These are phyloP conservation scores for Fusarium sp. DNA, from an alignment of 2,329 filamentous ascomycete genomes.

Conservation along the genomic window DNA sequence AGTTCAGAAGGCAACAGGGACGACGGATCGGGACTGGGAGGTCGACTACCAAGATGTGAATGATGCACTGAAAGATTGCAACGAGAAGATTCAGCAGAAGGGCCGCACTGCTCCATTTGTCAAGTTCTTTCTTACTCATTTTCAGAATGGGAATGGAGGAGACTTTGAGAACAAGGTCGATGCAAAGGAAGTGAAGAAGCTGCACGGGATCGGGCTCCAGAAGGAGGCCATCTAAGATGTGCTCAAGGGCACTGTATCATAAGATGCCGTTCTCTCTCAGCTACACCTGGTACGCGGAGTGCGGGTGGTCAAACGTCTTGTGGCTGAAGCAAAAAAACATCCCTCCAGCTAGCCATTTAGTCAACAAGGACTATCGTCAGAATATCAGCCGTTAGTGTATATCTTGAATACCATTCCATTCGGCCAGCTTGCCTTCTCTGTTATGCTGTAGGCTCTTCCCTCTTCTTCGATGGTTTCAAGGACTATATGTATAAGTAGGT, in stretches of 20 bases:
- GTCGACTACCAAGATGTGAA: conserved; percentile 1
- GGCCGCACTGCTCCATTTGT: background rate
- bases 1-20: conserved; percentile 6
- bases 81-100: conserved; percentile 2
- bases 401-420: too few species aligned
- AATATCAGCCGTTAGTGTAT: background rate
- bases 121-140: conserved; percentile 31
- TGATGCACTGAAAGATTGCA: conserved; percentile 3
- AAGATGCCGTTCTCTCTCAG: background rate
- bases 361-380: too few species aligned
- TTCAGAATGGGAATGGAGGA: background rate
- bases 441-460: background rate
- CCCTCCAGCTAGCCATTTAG: background rate
- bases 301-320: background rate
- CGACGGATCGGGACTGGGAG: conserved; percentile 12
- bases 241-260: background rate
- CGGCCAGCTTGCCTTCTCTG: background rate
- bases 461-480: background rate
- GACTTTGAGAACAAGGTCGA: conserved; percentile 22
- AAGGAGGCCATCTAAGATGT: conserved; percentile 1
- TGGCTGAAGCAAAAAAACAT: accelerated
- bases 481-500: background rate
- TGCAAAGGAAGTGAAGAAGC: background rate
- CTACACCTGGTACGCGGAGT: background rate
- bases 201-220: conserved; percentile 4